Evolutionary conservation across 2,329 filamentous ascomycete species (phyloP), one percentile per base, ranked within the genome.

Genomic region (Colletotrichum lindemuthianum): DNA sequence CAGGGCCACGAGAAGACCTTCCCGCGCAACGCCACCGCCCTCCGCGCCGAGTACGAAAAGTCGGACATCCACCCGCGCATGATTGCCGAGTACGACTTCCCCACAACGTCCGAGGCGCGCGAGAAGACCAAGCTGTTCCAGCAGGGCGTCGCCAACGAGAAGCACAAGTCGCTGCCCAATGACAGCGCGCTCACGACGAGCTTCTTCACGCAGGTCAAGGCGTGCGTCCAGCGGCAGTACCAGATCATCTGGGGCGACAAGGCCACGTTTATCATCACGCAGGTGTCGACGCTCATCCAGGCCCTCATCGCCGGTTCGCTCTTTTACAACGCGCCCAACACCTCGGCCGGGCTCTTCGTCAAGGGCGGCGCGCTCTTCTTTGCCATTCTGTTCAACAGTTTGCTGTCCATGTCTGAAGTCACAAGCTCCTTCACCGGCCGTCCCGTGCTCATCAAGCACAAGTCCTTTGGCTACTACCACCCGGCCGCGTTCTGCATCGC

Each of bases 201-300:
- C 24, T 87, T 89, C 67, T 11, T 71, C 0, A 74, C 76, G 2
- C 88, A 92, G 70, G 81, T 90, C 33, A 82, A 78, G 40, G 81
- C 86, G 2, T 86, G 84, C 59, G 73, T 89, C 12, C 75, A 73
- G 16, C 83, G 89, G 5, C 88, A 90, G 67, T 90, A 90, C 66
- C 86, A 90, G 68, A 87, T 90, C 34, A 70, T 91, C 2, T 86
- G 83, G 80, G 88, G 88, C 44, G 88, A 91, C 73, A 89, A 88
- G 68, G 79, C 84, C 0, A 88, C 86, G 0, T 86, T 90, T 43
- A 68, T 88, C 66, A 87, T 90, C 75, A 89, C 88, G 71, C 87
- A 90, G 68, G 74, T 80, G 6, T 82, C 83, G 0, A 88, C 84
- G 2, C 70, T 90, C 8, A 69, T 81, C 0, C 86, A 90, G 69